Conservation (phyloP, 768 basidiomycete genomes). For the Obba rivulosa region DNA sequence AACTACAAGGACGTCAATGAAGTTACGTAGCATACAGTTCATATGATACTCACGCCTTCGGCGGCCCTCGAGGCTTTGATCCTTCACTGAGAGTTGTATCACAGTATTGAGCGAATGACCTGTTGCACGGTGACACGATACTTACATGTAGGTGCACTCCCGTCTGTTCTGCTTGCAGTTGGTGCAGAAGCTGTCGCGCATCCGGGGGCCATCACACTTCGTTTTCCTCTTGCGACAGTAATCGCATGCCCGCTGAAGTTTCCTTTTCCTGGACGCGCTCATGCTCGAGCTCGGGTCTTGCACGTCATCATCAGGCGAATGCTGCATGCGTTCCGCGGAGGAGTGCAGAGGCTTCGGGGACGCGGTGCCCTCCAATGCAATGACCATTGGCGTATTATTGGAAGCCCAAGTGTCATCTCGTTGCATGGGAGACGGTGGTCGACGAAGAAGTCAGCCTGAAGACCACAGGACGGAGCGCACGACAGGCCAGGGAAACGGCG, state of each 20-base stretch:
- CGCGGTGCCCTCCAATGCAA: conserved; percentile 15
- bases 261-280: conserved; percentile 25
- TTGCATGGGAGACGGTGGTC: too few species aligned
- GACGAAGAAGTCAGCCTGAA: too few species aligned
- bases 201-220: conserved; percentile 28
- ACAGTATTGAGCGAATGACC: neutral
- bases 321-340: conserved; percentile 9
- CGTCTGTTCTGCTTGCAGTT: conserved; percentile 29
- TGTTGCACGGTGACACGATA: neutral
- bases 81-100: conserved; percentile 20
- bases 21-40: neutral
- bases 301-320: conserved; percentile 13
- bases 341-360: conserved; percentile 13
- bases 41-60: conserved; percentile 30
- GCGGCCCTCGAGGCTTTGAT: conserved; percentile 34
- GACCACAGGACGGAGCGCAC: too few species aligned
- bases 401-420: too few species aligned
- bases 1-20: conserved; percentile 14
- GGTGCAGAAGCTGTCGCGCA: conserved; percentile 30
- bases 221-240: conserved; percentile 29
- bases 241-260: conserved; percentile 30
- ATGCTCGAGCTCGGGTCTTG: conserved; percentile 12
- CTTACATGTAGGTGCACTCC: conserved; percentile 32
- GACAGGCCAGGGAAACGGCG: too few species aligned
- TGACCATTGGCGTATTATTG: conserved; percentile 9